phyloP scores from a whole-genome alignment of 805 yeast genomes.

The Candida michaelii region DNA sequence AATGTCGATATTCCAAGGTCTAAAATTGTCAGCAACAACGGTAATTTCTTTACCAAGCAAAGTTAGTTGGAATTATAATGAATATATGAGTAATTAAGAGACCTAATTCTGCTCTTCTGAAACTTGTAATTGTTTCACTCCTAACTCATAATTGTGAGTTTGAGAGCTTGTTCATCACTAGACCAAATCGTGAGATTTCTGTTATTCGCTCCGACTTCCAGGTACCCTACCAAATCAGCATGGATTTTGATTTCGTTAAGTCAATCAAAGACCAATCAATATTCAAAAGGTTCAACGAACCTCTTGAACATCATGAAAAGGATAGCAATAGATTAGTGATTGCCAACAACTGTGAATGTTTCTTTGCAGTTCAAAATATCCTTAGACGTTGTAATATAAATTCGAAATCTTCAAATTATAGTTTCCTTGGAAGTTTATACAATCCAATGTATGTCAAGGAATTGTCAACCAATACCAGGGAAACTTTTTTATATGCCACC shows the following conservation, averaged over 20 bases:
- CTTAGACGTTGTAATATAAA: slow-evolving; percentile 31
- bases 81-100: too few species aligned
- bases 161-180: too few species aligned
- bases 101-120: too few species aligned
- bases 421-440: slow-evolving; percentile 10
- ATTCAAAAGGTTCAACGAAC: slow-evolving; percentile 7
- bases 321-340: slow-evolving; percentile 11
- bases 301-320: neutral
- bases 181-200: too few species aligned
- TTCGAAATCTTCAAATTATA: slow-evolving; percentile 21
- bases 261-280: slow-evolving; percentile 12
- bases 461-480: slow-evolving; percentile 39
- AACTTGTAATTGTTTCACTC: too few species aligned
- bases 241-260: slow-evolving; percentile 1
- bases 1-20: neutral
- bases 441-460: slow-evolving; percentile 27
- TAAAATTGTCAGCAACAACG: neutral
- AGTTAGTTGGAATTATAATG: too few species aligned
- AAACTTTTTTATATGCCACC: slow-evolving; percentile 35
- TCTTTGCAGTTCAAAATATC: slow-evolving; percentile 29
- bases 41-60: neutral
- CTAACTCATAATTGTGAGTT: too few species aligned
- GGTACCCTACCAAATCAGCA: too few species aligned
- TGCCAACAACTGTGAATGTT: slow-evolving; percentile 26
- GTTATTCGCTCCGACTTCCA: too few species aligned